A percentile compares a stretch with the other conserved stretches of the same genome.
Evolutionary conservation across 257 asterid species (phyloP).

Genomic region (Pogostemon cablin): DNA sequence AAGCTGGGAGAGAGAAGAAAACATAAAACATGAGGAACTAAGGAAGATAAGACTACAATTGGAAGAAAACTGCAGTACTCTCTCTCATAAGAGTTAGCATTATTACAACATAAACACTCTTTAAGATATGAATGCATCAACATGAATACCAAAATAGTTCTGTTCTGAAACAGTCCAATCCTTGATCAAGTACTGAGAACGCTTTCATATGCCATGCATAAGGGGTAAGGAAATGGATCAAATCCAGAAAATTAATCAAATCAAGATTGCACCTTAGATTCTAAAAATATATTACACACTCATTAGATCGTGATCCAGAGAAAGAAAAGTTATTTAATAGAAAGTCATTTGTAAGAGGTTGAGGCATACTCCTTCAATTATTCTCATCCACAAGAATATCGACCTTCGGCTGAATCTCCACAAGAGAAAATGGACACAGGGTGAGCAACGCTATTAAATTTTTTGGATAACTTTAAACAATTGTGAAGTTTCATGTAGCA

Average conservation of each 20-base stretch:
- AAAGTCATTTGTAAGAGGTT: not conserved
- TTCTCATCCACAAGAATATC: not conserved
- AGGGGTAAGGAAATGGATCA: too few species aligned
- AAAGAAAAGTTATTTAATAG: not conserved
- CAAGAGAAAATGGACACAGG: not conserved
- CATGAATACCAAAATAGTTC: not conserved
- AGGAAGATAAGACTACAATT: not conserved
- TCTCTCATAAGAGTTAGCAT: not conserved
- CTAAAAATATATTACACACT: not conserved
- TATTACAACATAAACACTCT: not conserved
- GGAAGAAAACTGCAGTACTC: conserved; percentile 12
- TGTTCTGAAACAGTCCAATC: not conserved
- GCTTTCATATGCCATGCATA: too few species aligned
- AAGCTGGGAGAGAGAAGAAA: conserved; percentile 46
- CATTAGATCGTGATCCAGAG: conserved; percentile 11
- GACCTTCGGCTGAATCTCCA: not conserved
- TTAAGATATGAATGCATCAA: conserved; percentile 1
- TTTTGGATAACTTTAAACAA: not conserved
- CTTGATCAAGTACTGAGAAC: not conserved
- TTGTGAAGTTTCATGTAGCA: not conserved
- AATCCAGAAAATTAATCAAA: not conserved
- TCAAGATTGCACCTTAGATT: conserved; percentile 6
- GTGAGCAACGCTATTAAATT: not conserved
- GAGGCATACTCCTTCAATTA: not conserved
- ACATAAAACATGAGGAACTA: conserved; percentile 20